phyloP scores from a whole-genome alignment of 371 early-diverging fungal species.

The Lichtheimia ornata region DNA sequence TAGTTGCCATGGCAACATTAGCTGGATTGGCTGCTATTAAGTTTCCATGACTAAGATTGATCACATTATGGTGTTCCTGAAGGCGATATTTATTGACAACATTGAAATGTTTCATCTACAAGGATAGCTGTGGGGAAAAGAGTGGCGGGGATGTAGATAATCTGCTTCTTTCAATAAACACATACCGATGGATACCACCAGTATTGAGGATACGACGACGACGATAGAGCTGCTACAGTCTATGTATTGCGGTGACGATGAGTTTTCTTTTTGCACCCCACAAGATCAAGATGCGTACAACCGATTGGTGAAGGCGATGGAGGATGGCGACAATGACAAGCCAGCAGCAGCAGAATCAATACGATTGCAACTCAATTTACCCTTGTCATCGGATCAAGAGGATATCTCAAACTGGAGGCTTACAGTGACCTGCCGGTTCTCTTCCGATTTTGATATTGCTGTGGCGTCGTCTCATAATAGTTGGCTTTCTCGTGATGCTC shows the following conservation, averaged over 20 bases:
- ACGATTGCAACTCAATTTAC: slow-evolving; percentile 5
- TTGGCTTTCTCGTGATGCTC: slow-evolving; percentile 36
- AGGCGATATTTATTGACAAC: no score
- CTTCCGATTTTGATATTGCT: slow-evolving; percentile 25
- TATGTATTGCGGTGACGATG: slow-evolving; percentile 19
- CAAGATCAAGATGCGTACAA: slow-evolving; percentile 1
- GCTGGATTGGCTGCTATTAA: no score
- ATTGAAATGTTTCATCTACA: no score
- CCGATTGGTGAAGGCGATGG: not conserved
- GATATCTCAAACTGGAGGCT: not conserved
- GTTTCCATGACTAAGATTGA: no score
- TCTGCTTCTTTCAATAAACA: not conserved
- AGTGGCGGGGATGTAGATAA: no score
- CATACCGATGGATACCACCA: not conserved
- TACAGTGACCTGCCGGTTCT: not conserved
- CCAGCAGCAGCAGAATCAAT: slow-evolving; percentile 1
- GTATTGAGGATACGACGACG: slow-evolving; percentile 6
- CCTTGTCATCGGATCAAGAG: not conserved
- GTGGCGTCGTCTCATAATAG: slow-evolving; percentile 25
- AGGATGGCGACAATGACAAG: not conserved
- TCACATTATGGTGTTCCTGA: no score
- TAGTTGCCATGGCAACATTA: no score
- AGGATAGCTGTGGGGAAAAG: no score
- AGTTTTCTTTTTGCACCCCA: slow-evolving; percentile 11
- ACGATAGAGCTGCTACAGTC: slow-evolving; percentile 15